Evolutionary conservation across 108 stramenopile genomes (phyloP).

Genomic region (Cyclotella choctawhatcheeana): DNA sequence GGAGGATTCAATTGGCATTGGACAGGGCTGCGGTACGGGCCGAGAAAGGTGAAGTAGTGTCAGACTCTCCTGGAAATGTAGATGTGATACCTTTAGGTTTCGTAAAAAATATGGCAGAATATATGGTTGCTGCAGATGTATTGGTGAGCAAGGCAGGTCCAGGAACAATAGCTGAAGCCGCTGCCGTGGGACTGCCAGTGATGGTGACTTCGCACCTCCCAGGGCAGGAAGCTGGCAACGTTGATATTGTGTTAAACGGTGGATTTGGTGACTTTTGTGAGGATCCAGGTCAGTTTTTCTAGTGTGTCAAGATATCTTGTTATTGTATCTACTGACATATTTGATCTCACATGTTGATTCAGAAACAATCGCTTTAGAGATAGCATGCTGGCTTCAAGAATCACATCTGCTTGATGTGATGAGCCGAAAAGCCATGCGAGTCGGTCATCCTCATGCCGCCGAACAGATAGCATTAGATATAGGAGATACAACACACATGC

Average conservation of each 20-base stretch:
- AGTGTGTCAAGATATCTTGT: not conserved
- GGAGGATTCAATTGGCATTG: slow-evolving; percentile 44
- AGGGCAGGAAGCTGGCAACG: slow-evolving; percentile 89
- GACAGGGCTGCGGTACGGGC: slow-evolving; percentile 39
- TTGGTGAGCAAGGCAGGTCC: slow-evolving; percentile 96
- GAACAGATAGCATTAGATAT: slow-evolving; percentile 81
- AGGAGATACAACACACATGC: slow-evolving; percentile 64
- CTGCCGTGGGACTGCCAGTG: slow-evolving; percentile 87
- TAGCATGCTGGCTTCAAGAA: slow-evolving; percentile 74
- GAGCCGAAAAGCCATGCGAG: slow-evolving; percentile 61
- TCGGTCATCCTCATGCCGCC: slow-evolving; percentile 81
- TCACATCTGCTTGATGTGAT: slow-evolving; percentile 52
- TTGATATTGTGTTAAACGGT: slow-evolving; percentile 78
- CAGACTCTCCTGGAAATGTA: slow-evolving; percentile 64
- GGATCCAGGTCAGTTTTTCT: slow-evolving; percentile 44
- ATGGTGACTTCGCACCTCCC: slow-evolving; percentile 91
- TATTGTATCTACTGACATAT: not conserved
- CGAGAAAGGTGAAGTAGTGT: slow-evolving; percentile 47
- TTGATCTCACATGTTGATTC: not conserved
- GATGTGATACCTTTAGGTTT: slow-evolving; percentile 88
- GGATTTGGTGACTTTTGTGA: slow-evolving; percentile 76
- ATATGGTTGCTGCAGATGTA: slow-evolving; percentile 95
- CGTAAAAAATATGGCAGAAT: slow-evolving; percentile 94
- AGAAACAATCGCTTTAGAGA: slow-evolving; percentile 56
- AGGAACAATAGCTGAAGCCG: slow-evolving; percentile 98